Evolutionary conservation across 2,329 filamentous ascomycete genomes (phyloP).

Genomic region (Fusarium sp.): DNA sequence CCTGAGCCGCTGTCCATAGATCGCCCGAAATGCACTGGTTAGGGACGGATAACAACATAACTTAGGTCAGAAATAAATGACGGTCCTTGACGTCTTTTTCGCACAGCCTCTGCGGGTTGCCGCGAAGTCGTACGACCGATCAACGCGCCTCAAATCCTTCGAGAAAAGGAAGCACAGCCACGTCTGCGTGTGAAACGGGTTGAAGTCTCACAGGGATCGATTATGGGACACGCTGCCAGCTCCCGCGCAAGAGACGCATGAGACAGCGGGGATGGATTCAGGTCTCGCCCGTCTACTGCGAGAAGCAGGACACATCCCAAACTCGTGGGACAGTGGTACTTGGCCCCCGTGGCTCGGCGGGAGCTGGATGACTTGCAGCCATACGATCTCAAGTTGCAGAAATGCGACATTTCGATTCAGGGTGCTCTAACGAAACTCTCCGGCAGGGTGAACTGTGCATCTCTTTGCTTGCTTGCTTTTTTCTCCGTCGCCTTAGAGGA

Average conservation of each 20-base stretch:
- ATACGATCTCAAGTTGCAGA: constrained; percentile 41
- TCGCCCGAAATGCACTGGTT: constrained; percentile 7
- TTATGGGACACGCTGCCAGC: constrained; percentile 20
- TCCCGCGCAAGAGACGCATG: constrained; percentile 26
- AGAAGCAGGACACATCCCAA: constrained; percentile 36
- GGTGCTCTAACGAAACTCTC: constrained; percentile 21
- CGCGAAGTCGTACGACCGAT: constrained; percentile 36
- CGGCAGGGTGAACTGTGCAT: not conserved
- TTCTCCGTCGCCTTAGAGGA: constrained; percentile 31
- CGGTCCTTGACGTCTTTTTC: constrained; percentile 21
- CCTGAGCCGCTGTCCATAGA: constrained; percentile 12
- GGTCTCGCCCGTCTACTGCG: constrained; percentile 12
- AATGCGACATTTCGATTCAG: constrained; percentile 37
- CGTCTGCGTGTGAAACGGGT: constrained; percentile 35
- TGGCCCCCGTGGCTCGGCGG: constrained; percentile 28
- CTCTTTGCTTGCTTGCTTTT: constrained; percentile 12
- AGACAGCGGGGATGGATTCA: constrained; percentile 12
- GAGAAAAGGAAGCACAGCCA: constrained; percentile 45
- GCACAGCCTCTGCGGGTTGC: constrained; percentile 26
- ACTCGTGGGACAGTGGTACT: constrained; percentile 32
- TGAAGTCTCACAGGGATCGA: constrained; percentile 18
- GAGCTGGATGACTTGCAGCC: constrained; percentile 48
- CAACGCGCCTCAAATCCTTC: constrained; percentile 37
- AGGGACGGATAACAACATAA: constrained; percentile 22
- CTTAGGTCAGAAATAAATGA: constrained; percentile 28